A percentile compares a stretch with the other conserved stretches of the same genome.
These are phyloP conservation scores for Penicillium egyptiacum DNA, from an alignment of 495 filamentous ascomycete species.

Conservation along the genomic window DNA sequence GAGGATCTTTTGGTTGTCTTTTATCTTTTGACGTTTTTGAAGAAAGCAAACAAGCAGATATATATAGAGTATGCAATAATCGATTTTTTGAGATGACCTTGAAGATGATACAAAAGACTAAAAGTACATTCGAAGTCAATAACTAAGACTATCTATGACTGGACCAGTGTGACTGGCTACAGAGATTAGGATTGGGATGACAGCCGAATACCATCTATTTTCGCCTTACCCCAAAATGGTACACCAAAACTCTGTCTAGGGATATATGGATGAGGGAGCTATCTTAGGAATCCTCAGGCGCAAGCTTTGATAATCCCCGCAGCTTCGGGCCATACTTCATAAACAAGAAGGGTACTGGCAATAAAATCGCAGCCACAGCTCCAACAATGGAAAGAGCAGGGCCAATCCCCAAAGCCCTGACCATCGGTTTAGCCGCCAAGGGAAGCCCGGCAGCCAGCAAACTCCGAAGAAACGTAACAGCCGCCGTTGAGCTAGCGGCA, in stretches of 20 bases:
- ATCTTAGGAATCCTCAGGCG: slow-evolving; percentile 11
- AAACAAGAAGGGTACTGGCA: slow-evolving; percentile 40
- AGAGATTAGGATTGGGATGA: not conserved
- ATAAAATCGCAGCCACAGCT: slow-evolving; percentile 28
- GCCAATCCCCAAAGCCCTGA: slow-evolving; percentile 31
- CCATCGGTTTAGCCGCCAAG: slow-evolving; percentile 36
- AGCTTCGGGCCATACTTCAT: slow-evolving; percentile 35
- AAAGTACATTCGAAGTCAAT: no score
- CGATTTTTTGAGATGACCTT: not conserved
- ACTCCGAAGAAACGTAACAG: slow-evolving; percentile 40
- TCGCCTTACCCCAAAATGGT: not conserved
- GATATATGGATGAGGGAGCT: not conserved
- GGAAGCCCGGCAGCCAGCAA: slow-evolving; percentile 38
- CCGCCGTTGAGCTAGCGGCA: slow-evolving; percentile 36
- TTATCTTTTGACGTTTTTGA: not conserved
- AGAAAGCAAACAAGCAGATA: not conserved
- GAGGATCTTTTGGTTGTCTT: not conserved
- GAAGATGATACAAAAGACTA: not conserved
- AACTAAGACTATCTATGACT: no score
- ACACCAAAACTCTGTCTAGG: not conserved
- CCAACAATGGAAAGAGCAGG: slow-evolving; percentile 37
- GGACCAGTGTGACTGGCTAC: no score
- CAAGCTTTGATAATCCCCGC: slow-evolving; percentile 31
- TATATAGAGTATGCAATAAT: not conserved
- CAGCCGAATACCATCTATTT: not conserved